These are phyloP conservation scores for Daldinia concentrica DNA, from an alignment of 495 filamentous ascomycete species.

Conservation along the genomic window DNA sequence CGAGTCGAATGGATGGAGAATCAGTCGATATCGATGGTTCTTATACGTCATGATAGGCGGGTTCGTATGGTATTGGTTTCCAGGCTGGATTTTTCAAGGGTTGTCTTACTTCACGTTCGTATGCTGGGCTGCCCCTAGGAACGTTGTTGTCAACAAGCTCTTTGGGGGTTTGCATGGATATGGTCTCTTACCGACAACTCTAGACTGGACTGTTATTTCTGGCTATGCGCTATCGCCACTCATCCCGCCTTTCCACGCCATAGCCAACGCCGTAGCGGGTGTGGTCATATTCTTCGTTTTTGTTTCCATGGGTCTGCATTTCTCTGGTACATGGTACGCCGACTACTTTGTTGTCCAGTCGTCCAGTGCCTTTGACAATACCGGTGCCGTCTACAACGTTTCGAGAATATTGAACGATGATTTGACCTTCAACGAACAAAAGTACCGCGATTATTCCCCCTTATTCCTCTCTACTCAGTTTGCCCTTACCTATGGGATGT, in stretches of 20 bases:
- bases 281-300: conserved; percentile 63
- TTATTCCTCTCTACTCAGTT: conserved; percentile 70
- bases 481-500: conserved; percentile 70
- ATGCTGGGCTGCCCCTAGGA: conserved; percentile 70
- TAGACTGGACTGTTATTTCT: conserved; percentile 73
- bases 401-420: conserved; percentile 58
- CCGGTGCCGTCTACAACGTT: conserved; percentile 65
- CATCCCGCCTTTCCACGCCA: conserved; percentile 74
- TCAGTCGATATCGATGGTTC: conserved; percentile 73
- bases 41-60: conserved; percentile 65
- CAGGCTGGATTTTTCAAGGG: conserved; percentile 66
- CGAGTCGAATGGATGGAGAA: conserved; percentile 69
- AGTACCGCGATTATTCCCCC: conserved; percentile 68
- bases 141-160: conserved; percentile 72
- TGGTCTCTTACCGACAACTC: conserved; percentile 64
- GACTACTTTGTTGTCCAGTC: conserved; percentile 66
- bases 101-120: conserved; percentile 68
- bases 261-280: conserved; percentile 66
- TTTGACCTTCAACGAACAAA: conserved; percentile 60
- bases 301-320: conserved; percentile 66
- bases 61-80: conserved; percentile 67
- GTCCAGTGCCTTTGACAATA: conserved; percentile 68
- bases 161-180: conserved; percentile 73
- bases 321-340: conserved; percentile 71
- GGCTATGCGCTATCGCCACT: conserved; percentile 73